phyloP scores from a whole-genome alignment of 495 filamentous ascomycete genomes.

The Pseudotulostoma volvatum region DNA sequence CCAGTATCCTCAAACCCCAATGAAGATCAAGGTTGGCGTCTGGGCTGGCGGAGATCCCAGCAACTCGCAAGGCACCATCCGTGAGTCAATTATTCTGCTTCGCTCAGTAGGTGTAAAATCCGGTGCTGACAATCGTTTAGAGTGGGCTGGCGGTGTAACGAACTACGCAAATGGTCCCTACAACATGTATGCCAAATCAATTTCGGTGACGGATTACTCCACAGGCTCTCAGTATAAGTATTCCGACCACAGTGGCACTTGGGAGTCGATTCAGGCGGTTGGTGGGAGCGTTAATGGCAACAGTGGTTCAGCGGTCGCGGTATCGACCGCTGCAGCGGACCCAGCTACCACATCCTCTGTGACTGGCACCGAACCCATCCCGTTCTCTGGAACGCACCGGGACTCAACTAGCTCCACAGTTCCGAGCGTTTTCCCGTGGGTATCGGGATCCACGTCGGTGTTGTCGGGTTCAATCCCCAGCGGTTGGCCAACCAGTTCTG shows the following conservation, averaged over 20 bases:
- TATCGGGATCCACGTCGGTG: conserved; percentile 22
- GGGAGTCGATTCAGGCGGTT: conserved; percentile 62
- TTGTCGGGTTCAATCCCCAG: conserved; percentile 41
- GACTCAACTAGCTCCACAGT: conserved; percentile 32
- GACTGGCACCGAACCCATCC: conserved; percentile 37
- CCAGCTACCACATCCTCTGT: conserved; percentile 26
- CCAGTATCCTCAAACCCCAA: conserved; percentile 71
- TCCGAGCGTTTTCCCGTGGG: conserved; percentile 47
- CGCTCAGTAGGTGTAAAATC: conserved; percentile 1
- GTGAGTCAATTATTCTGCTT: conserved; percentile 19
- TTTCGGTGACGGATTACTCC: conserved; percentile 76
- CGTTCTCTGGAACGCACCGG: conserved; percentile 48
- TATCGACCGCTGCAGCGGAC: conserved; percentile 1
- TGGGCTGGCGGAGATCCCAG: conserved; percentile 74
- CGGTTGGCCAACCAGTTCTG: conserved; percentile 56
- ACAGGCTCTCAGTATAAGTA: conserved; percentile 74
- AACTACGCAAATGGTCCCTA: conserved; percentile 69
- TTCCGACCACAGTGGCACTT: conserved; percentile 55
- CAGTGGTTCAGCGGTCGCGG: conserved; percentile 15
- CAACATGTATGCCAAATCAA: conserved; percentile 64
- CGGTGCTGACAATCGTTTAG: conserved; percentile 16
- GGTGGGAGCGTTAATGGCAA: conserved; percentile 49
- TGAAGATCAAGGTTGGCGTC: conserved; percentile 66
- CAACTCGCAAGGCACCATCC: conserved; percentile 48
- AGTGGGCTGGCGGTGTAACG: conserved; percentile 73